Conservation (phyloP, 768 basidiomycete genomes). For the Crassisporium funariophilum region DNA sequence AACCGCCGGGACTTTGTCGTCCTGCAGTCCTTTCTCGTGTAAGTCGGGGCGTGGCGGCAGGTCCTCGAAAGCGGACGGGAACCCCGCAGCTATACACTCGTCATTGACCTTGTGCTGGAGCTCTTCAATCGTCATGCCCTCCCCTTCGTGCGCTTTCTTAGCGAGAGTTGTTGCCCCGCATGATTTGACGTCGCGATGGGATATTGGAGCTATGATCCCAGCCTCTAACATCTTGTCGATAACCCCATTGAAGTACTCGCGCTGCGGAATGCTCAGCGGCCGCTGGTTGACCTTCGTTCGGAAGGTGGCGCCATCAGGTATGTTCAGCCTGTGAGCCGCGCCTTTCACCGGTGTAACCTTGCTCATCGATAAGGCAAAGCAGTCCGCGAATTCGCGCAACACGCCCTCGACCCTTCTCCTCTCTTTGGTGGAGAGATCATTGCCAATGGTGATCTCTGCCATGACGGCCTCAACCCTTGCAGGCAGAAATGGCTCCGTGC, state of each 20-base stretch:
- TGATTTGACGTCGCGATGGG: slow-evolving; percentile 33
- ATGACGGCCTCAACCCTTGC: slow-evolving; percentile 22
- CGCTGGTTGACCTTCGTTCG: slow-evolving; percentile 29
- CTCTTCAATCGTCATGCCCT: slow-evolving; percentile 31
- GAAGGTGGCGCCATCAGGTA: slow-evolving; percentile 30
- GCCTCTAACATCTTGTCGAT: slow-evolving; percentile 37
- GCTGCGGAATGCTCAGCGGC: slow-evolving; percentile 30
- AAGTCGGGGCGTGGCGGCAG: slow-evolving; percentile 14
- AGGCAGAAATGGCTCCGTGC: slow-evolving; percentile 24
- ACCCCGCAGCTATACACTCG: slow-evolving; percentile 29
- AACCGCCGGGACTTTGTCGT: neutral
- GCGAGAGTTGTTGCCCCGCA: slow-evolving; percentile 31
- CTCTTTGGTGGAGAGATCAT: slow-evolving; percentile 29
- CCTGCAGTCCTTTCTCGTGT: neutral
- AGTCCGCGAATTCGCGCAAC: slow-evolving; percentile 35
- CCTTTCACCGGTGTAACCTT: slow-evolving; percentile 35
- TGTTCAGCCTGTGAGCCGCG: slow-evolving; percentile 34
- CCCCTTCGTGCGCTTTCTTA: slow-evolving; percentile 34
- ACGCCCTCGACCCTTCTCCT: slow-evolving; percentile 16
- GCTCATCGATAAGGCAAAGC: slow-evolving; percentile 36
- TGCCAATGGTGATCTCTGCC: slow-evolving; percentile 24
- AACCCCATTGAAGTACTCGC: slow-evolving; percentile 27
- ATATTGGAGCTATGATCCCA: slow-evolving; percentile 32
- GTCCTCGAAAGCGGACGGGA: slow-evolving; percentile 19
- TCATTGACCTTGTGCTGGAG: slow-evolving; percentile 37